Evolutionary conservation across 2,329 filamentous ascomycete genomes (phyloP), one percentile per base, ranked within the genome.

Genomic region (Fusarium multiceps): DNA sequence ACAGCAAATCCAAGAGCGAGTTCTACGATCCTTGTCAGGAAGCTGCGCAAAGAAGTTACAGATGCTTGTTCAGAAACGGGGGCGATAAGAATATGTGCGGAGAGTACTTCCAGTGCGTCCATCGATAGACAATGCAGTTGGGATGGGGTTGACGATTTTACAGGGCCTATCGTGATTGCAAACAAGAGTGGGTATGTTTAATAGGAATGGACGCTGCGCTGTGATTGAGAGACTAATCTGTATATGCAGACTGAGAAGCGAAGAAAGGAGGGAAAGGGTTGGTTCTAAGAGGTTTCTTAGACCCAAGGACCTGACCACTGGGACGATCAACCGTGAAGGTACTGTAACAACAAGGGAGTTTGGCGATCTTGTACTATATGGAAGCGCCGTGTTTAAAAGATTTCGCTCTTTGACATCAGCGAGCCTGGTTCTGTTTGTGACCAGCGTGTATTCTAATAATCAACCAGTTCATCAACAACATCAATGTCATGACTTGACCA

Each of bases 21-120:
- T 98, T 92, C 82, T 93, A 93, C 79, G 96, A 99, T 76, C 96
- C 96, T 3, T 99, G 96, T 80, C 95, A 98, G 79, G 95, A 97
- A 75, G 93, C 93, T 7, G 95, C 96, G 10, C 85, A 91, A 72
- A 88, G 88, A 77, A 98, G 94, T 81, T 90, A 98, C 73, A 90
- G 89, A 79, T 99, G 96, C 77, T 83, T 99, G 77, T 91, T 94
- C 78, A 89, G 96, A 23, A 99, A 99, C 79, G 90, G 87, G 23
- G 94, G 93, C 16, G 93, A 98, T 78, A 88, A 90, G 71, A 85
- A 90, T n/a, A 92, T 98, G 92, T 99, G 96, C 78, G 86, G 87
- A 70, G 95, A 98, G 80, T 98, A 97, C 78, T 98, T 99, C 78
- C 93, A 98, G 94, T 98, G 79, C 81, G 92, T 43, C 18, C 0